Conservation (phyloP, 768 basidiomycete genomes). For the Galerina marginata region DNA sequence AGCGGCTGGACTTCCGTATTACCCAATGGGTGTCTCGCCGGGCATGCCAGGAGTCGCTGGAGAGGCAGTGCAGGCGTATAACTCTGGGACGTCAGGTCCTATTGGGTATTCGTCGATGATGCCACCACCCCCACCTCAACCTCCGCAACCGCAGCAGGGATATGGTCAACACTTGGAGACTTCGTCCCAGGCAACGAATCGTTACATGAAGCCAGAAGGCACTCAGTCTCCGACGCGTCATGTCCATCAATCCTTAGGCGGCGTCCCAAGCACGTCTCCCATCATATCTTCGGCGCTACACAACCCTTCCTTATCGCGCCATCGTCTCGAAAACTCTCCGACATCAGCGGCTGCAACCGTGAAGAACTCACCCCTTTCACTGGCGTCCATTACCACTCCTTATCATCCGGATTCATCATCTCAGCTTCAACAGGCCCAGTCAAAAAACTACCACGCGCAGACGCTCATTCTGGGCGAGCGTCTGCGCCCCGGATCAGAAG, state of each 20-base stretch:
- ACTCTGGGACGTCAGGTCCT: conserved; percentile 25
- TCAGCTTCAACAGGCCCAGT: conserved; percentile 29
- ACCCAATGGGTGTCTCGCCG: conserved; percentile 36
- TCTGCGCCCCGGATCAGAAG: conserved; percentile 66
- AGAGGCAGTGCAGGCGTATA: conserved; percentile 37
- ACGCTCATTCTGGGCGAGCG: conserved; percentile 77
- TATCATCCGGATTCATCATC: conserved; percentile 29
- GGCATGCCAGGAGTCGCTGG: conserved; percentile 33
- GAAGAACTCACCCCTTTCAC: conserved; percentile 41
- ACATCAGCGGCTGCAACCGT: conserved; percentile 21
- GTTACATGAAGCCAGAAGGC: conserved; percentile 26
- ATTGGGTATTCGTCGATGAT: conserved; percentile 40
- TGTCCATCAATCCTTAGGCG: conserved; percentile 16
- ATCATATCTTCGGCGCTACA: conserved; percentile 25
- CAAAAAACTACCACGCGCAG: conserved; percentile 86
- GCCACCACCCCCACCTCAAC: conserved; percentile 36
- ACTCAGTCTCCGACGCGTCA: conserved; percentile 25
- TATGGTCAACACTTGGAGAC: conserved; percentile 20
- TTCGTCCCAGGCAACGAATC: conserved; percentile 20
- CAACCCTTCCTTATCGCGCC: conserved; percentile 25
- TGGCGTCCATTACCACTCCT: conserved; percentile 48
- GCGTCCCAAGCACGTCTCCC: conserved; percentile 22
- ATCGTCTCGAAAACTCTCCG: conserved; percentile 27
- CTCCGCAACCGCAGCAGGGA: conserved; percentile 17
- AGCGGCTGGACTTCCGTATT: conserved; percentile 30